Conservation (phyloP, 371 early-diverging fungal species). For the Rhizopus arrhizus region DNA sequence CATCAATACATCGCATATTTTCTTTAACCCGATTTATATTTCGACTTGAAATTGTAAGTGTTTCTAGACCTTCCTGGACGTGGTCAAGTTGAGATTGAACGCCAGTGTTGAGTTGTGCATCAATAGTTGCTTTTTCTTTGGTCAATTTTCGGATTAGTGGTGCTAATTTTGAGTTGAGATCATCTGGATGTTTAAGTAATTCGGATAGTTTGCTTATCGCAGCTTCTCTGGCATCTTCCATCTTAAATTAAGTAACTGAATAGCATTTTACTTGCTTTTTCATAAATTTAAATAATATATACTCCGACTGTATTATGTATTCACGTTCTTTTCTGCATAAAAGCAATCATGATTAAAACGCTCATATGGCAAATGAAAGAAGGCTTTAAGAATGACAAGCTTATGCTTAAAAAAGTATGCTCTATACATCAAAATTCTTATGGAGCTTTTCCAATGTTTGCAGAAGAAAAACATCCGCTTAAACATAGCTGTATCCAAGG, state of each 20-base stretch:
- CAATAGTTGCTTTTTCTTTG: constrained; percentile 89
- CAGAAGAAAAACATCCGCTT: too few relatives aligned
- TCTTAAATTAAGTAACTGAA: constrained; percentile 8
- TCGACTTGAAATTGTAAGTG: constrained; percentile 64
- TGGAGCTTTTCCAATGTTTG: too few relatives aligned
- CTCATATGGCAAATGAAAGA: too few relatives aligned
- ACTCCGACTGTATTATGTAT: too few relatives aligned
- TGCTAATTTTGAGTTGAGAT: constrained; percentile 82
- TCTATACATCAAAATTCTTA: too few relatives aligned
- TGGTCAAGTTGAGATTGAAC: constrained; percentile 92
- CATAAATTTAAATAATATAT: too few relatives aligned
- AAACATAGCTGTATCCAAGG: too few relatives aligned
- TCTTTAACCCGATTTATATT: constrained; percentile 70
- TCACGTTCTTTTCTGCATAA: too few relatives aligned
- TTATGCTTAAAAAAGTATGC: too few relatives aligned
- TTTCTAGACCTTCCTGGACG: constrained; percentile 85
- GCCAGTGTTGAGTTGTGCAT: constrained; percentile 92
- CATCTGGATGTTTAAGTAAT: constrained; percentile 89
- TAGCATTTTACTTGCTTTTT: too few relatives aligned
- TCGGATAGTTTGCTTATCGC: constrained; percentile 60
- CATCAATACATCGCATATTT: constrained; percentile 81
- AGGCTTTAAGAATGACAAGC: too few relatives aligned
- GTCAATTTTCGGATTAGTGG: constrained; percentile 78
- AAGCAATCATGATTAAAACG: too few relatives aligned
- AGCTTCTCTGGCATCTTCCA: constrained; percentile 58